Evolutionary conservation across 1,139 yeast species (phyloP).

Genomic region (Yamadazyma spencermartinsiae): DNA sequence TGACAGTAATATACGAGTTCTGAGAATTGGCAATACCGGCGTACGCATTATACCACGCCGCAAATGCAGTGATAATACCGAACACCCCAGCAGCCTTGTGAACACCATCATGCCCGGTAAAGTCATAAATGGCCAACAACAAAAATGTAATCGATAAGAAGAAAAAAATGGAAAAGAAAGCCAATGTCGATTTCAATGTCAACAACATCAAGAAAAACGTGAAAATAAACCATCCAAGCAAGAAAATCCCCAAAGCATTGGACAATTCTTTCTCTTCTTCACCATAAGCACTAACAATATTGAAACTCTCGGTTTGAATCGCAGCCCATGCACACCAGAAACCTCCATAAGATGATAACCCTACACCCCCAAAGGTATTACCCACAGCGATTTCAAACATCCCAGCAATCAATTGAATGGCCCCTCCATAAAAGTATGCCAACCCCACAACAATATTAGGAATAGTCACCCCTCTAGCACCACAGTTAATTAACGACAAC

Average conservation of each 20-base stretch:
- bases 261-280: slow-evolving; percentile 30
- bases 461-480: slow-evolving; percentile 34
- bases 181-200: slow-evolving; percentile 78
- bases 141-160: slow-evolving; percentile 66
- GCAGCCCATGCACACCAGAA: slow-evolving; percentile 89
- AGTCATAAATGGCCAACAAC: slow-evolving; percentile 61
- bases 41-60: slow-evolving; percentile 88
- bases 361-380: slow-evolving; percentile 90
- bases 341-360: slow-evolving; percentile 79
- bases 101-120: slow-evolving; percentile 25
- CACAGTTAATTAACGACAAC: slow-evolving; percentile 55
- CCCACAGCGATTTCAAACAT: slow-evolving; percentile 76
- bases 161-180: slow-evolving; percentile 69
- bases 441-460: slow-evolving; percentile 54
- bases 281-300: slow-evolving; percentile 60
- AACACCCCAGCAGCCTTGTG: slow-evolving; percentile 77
- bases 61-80: slow-evolving; percentile 75
- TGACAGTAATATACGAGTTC: slow-evolving; percentile 64
- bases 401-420: slow-evolving; percentile 71
- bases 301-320: slow-evolving; percentile 69
- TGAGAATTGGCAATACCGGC: slow-evolving; percentile 82
- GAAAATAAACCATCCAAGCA: slow-evolving; percentile 79
- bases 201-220: slow-evolving; percentile 65
- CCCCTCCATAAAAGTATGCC: slow-evolving; percentile 87
- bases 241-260: slow-evolving; percentile 68